Evolutionary conservation across 768 basidiomycete species (phyloP).

Genomic region (Amanita pallidorosea): DNA sequence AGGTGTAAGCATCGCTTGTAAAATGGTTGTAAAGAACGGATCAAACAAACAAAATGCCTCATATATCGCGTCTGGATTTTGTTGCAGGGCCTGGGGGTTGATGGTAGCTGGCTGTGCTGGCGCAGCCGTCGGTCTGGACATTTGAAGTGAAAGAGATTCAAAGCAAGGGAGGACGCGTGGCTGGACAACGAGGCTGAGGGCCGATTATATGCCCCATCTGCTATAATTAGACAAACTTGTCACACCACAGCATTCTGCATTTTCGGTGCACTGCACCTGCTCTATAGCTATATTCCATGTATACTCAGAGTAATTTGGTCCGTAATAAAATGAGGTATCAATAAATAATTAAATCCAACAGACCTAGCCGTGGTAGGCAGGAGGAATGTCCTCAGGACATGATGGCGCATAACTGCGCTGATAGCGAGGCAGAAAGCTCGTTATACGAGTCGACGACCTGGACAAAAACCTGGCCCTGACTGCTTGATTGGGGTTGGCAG

Average conservation of each 20-base stretch:
- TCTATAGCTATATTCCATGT: not conserved
- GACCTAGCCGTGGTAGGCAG: not conserved
- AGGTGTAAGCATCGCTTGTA: not conserved
- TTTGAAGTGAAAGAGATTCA: not conserved
- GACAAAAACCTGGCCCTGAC: not conserved
- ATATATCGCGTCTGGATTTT: constrained; percentile 5
- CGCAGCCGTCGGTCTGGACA: not conserved
- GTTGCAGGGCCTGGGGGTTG: constrained; percentile 3
- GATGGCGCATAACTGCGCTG: not conserved
- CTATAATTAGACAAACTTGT: not conserved
- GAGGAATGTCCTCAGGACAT: not conserved
- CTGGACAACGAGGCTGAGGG: not conserved
- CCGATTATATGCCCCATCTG: not conserved
- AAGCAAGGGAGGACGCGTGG: not conserved
- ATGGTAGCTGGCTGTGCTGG: not conserved
- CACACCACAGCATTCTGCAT: too few relatives aligned
- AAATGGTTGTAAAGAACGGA: not conserved
- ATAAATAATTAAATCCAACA: not conserved
- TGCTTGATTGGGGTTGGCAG: not conserved
- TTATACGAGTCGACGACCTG: not conserved
- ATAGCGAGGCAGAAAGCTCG: not conserved
- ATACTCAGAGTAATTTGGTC: not conserved
- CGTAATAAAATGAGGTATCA: not conserved
- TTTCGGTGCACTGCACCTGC: not conserved
- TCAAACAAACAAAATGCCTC: constrained; percentile 1